Evolutionary conservation across 768 basidiomycete species (phyloP).

Genomic region (Porpolomopsis calyptriformis): DNA sequence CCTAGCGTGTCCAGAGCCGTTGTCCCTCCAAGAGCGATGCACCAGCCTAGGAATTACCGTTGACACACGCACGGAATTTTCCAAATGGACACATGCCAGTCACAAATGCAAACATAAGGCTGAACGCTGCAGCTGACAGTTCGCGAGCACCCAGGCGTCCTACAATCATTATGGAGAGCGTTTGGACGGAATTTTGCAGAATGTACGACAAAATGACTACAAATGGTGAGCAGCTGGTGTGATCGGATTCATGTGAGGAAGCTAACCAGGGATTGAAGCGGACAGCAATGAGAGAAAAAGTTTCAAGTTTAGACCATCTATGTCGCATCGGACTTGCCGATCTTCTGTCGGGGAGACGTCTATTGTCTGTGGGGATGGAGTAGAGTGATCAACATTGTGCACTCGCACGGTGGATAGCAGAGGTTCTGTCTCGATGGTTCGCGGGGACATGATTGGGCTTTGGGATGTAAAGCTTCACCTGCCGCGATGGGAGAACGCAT

Average conservation of each 20-base stretch:
- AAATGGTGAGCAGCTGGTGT: conserved; percentile 1
- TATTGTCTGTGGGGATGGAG: conserved; percentile 11
- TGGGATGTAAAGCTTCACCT: too few relatives aligned
- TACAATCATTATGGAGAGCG: conserved; percentile 48
- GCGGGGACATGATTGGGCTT: neutral
- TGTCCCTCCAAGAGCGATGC: conserved; percentile 67
- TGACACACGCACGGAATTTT: conserved; percentile 18
- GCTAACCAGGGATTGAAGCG: conserved; percentile 50
- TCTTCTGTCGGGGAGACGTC: conserved; percentile 23
- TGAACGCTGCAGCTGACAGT: conserved; percentile 61
- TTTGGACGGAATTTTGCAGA: conserved; percentile 67
- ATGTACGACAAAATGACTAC: conserved; percentile 60
- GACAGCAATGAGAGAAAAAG: conserved; percentile 39
- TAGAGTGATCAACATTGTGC: neutral
- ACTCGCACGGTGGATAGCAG: conserved; percentile 12
- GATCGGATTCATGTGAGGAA: neutral
- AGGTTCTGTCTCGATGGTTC: conserved; percentile 23
- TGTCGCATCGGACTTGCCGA: conserved; percentile 13
- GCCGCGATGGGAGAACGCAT: too few relatives aligned
- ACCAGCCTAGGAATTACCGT: conserved; percentile 46
- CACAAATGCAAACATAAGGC: conserved; percentile 69
- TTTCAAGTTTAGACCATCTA: conserved; percentile 17
- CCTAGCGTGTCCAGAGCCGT: conserved; percentile 71
- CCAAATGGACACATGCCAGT: conserved; percentile 47
- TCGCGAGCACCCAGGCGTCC: conserved; percentile 62